These are phyloP conservation scores for Pseudozyma pruni DNA, from an alignment of 1,284 basidiomycete species.

Conservation along the genomic window DNA sequence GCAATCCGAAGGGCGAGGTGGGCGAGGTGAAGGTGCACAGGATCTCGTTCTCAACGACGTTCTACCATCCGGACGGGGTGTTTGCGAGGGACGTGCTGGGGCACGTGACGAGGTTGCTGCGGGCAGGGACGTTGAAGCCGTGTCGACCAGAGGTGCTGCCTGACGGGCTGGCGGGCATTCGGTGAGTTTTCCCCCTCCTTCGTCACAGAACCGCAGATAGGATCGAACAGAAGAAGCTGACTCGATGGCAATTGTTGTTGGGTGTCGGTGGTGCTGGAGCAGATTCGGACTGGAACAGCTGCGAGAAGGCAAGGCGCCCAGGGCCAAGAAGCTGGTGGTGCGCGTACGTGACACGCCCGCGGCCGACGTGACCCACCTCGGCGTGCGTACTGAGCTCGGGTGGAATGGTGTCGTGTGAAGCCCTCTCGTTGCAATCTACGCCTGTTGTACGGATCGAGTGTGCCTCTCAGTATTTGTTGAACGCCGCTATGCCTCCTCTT, in stretches of 20 bases:
- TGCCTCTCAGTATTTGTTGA: too few species aligned
- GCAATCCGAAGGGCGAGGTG: conserved; percentile 44
- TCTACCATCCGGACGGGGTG: conserved; percentile 42
- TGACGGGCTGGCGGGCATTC: conserved; percentile 57
- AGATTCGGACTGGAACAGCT: conserved; percentile 53
- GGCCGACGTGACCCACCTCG: conserved; percentile 53
- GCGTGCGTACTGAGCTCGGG: conserved; percentile 48
- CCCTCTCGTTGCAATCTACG: background rate
- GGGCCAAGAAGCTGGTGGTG: conserved; percentile 57
- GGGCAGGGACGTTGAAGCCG: conserved; percentile 19
- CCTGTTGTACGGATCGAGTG: background rate
- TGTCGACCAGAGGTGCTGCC: conserved; percentile 41
- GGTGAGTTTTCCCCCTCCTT: conserved; percentile 15
- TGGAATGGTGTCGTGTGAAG: conserved; percentile 56
- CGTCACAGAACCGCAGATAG: too few species aligned
- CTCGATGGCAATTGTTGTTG: too few species aligned
- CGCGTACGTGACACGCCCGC: conserved; percentile 52
- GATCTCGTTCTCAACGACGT: conserved; percentile 60
- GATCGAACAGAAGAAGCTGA: conserved; percentile 10
- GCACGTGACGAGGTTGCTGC: conserved; percentile 25
- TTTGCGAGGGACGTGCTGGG: conserved; percentile 27
- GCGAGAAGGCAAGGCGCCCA: conserved; percentile 51
- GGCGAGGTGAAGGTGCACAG: conserved; percentile 38
- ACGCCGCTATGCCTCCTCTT: background rate
- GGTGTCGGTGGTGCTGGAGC: too few species aligned